A percentile compares a stretch with the other conserved stretches of the same genome.
Conservation (phyloP, 768 basidiomycete genomes). For the Kwoniella bestiolae region DNA sequence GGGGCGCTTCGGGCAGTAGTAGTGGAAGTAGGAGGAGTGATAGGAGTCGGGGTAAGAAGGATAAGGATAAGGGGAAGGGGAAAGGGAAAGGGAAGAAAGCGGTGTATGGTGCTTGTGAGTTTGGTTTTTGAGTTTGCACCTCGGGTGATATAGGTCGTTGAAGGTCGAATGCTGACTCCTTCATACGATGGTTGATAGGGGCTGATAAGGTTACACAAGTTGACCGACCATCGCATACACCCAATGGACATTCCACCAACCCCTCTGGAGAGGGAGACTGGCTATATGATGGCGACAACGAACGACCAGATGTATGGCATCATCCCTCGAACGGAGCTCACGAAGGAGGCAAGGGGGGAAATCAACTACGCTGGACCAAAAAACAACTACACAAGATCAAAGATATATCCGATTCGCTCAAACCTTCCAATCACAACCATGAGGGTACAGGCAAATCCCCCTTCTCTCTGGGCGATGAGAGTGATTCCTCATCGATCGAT, state of each 20-base stretch:
- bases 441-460: conserved; percentile 15
- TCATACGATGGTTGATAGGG: too few relatives aligned
- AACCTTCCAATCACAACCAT: conserved; percentile 4
- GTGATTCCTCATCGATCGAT: conserved; percentile 33
- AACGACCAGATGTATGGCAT: conserved; percentile 42
- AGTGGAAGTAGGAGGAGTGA: conserved; percentile 16
- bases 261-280: conserved; percentile 35
- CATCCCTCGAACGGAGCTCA: conserved; percentile 10
- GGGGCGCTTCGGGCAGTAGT: conserved; percentile 33
- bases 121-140: too few relatives aligned
- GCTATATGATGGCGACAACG: conserved; percentile 52
- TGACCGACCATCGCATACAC: conserved; percentile 4
- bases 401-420: conserved; percentile 6
- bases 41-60: conserved; percentile 59
- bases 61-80: conserved; percentile 23
- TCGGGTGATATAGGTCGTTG: too few relatives aligned
- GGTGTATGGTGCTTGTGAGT: conserved; percentile 54
- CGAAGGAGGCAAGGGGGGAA: conserved; percentile 5
- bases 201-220: conserved; percentile 41
- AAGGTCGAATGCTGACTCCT: too few relatives aligned
- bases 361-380: conserved; percentile 32
- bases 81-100: conserved; percentile 20
- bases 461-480: conserved; percentile 44
- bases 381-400: conserved; percentile 23
- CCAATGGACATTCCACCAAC: conserved; percentile 21